Evolutionary conservation across 2,329 filamentous ascomycete species (phyloP).

Genomic region (Coleophoma cylindrospora): DNA sequence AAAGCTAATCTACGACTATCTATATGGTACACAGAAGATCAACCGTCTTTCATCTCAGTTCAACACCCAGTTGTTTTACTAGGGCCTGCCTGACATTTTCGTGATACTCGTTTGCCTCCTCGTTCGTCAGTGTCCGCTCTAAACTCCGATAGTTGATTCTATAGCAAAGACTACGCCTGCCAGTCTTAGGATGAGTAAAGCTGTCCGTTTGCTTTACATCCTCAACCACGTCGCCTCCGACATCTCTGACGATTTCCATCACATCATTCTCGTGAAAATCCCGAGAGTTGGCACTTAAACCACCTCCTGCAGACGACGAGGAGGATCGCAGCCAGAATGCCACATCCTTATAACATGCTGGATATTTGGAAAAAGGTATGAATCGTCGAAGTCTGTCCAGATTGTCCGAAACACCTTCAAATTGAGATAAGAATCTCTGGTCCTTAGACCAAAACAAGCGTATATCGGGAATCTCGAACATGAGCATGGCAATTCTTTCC

Average conservation of each 20-base stretch:
- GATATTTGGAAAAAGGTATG: conserved; percentile 85
- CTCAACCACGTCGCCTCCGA: conserved; percentile 80
- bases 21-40: too few relatives aligned
- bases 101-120: conserved; percentile 75
- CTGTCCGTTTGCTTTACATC: conserved; percentile 81
- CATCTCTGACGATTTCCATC: conserved; percentile 87
- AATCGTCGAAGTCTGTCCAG: conserved; percentile 55
- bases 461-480: conserved; percentile 95
- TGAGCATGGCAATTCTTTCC: conserved; percentile 93
- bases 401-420: conserved; percentile 55
- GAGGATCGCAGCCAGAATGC: conserved; percentile 76
- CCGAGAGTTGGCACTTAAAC: conserved; percentile 31
- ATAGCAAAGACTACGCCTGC: conserved; percentile 82
- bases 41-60: conserved; percentile 52
- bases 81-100: conserved; percentile 59
- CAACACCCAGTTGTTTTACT: conserved; percentile 69
- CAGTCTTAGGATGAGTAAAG: conserved; percentile 83
- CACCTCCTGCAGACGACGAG: conserved; percentile 41
- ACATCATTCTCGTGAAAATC: conserved; percentile 91
- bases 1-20: too few relatives aligned
- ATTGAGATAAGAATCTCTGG: conserved; percentile 80
- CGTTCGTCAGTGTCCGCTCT: conserved; percentile 83
- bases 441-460: conserved; percentile 93
- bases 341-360: conserved; percentile 84
- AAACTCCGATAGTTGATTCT: conserved; percentile 90